Base-by-base conservation (phyloP, 768 basidiomycete species). In the Suillus luteus region DNA sequence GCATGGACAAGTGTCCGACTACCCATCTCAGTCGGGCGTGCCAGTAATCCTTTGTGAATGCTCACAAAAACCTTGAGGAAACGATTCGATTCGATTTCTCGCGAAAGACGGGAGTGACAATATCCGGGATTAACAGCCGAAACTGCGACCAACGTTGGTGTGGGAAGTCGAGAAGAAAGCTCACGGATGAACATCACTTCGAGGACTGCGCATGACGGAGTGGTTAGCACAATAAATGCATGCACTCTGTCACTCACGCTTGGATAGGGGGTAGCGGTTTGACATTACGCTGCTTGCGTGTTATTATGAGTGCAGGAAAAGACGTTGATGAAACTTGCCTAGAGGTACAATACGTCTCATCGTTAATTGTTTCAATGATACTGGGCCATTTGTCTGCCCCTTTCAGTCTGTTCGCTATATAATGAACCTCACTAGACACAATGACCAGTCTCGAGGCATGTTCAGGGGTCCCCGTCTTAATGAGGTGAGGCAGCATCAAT, bases 151-250 rank as follows among this genome's bases (percentile, higher is more conserved):
- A 75, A 70, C 3, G 68, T 66, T 37, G 70, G 62, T 10, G 64
- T 51, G 8, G 73, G 70, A 15, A 78, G 67, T 41, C 73, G 78
- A 14, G 71, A 72, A 3, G 70, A 71, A 5, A 81, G 71, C 54
- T 78, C 76, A 22, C 74, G 73, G 9, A 72, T 65, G 62, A 80
- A 78, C 69, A 79, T 72, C 44, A 79, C 61, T 58, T 70, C 67
- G n/a, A 80, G 65, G 2, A 77, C 75, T 80, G 48, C 40, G 41
- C 35, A 61, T n/a, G 24, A 59, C 7, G 11, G 37, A 27, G 31
- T 33, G 3, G 44, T 43, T 9, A 35, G 49, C 12, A 62, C 46
- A 31, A 63, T 66, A 58, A 27, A 22, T n/a, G 5, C 7, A 15
- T 22, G 5, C 7, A 43, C 37, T 19, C 22, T n/a, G 6, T 49